Evolutionary conservation across 2,329 filamentous ascomycete genomes (phyloP).

Genomic region (Aureobasidium sp.): DNA sequence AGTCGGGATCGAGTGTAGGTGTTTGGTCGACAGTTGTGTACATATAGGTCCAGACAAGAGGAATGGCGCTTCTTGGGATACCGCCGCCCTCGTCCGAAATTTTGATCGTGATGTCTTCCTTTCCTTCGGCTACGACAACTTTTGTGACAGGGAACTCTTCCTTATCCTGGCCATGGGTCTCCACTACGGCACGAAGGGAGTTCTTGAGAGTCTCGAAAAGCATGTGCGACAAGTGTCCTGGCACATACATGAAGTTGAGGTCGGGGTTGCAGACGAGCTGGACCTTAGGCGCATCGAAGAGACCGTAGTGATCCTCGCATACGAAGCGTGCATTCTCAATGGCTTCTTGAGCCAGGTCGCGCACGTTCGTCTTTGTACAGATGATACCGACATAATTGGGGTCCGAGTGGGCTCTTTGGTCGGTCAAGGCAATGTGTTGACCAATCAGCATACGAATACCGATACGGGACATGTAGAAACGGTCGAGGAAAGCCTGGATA

Average conservation of each 20-base stretch:
- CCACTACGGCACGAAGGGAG: slow-evolving; percentile 91
- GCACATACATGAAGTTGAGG: slow-evolving; percentile 98
- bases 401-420: slow-evolving; percentile 82
- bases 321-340: slow-evolving; percentile 99
- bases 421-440: slow-evolving; percentile 93
- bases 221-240: slow-evolving; percentile 98
- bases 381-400: slow-evolving; percentile 97
- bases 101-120: slow-evolving; percentile 99
- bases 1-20: slow-evolving; percentile 89
- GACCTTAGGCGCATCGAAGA: slow-evolving; percentile 94
- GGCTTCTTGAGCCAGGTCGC: slow-evolving; percentile 88
- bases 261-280: slow-evolving; percentile 92
- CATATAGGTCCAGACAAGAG: slow-evolving; percentile 99
- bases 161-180: slow-evolving; percentile 89
- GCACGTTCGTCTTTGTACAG: slow-evolving; percentile 96
- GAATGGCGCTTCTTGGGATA: slow-evolving; percentile 86
- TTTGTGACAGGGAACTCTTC: slow-evolving; percentile 95
- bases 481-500: slow-evolving; percentile 94
- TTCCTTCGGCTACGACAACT: slow-evolving; percentile 93
- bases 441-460: slow-evolving; percentile 99
- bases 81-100: slow-evolving; percentile 94
- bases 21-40: slow-evolving; percentile 98
- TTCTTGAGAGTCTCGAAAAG: slow-evolving; percentile 99
- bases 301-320: slow-evolving; percentile 94
- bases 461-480: slow-evolving; percentile 99